Conservation (phyloP, 2,329 filamentous ascomycete genomes). For the Mycogone perniciosa region DNA sequence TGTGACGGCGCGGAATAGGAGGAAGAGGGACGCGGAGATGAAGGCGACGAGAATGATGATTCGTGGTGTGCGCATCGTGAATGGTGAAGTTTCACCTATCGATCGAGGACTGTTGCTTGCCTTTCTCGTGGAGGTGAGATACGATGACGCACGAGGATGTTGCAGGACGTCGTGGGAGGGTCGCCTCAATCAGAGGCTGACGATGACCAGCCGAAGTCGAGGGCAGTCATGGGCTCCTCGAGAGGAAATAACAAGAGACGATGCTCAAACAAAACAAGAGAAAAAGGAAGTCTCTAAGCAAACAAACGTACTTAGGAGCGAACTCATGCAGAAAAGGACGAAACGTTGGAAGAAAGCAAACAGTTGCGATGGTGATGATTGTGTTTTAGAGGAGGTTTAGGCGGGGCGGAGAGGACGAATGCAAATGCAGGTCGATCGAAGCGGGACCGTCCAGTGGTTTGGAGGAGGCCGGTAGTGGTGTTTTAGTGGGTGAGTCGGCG, state of each 20-base stretch:
- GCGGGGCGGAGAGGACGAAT: no score
- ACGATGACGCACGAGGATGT: not conserved
- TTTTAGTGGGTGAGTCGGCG: no score
- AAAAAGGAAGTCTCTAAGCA: conserved; percentile 3
- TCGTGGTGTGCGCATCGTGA: conserved; percentile 48
- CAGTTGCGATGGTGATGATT: not conserved
- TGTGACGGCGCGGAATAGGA: conserved; percentile 47
- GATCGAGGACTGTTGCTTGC: not conserved
- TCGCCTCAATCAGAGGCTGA: conserved; percentile 12
- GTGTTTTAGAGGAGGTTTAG: no score
- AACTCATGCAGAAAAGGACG: no score
- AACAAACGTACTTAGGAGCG: no score
- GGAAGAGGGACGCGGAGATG: conserved; percentile 46
- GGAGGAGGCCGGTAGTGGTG: no score
- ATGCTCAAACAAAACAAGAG: not conserved
- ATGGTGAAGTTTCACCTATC: not conserved
- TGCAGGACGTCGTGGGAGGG: no score
- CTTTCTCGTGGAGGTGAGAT: not conserved
- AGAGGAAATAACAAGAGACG: not conserved
- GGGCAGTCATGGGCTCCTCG: conserved; percentile 12
- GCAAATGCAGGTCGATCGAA: no score
- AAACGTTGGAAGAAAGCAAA: no score
- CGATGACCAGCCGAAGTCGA: conserved; percentile 7
- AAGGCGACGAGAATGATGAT: conserved; percentile 50
- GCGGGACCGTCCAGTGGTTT: no score